These are phyloP conservation scores for Beta lomatogona DNA, from an alignment of 179 eudicot species.

Conservation along the genomic window DNA sequence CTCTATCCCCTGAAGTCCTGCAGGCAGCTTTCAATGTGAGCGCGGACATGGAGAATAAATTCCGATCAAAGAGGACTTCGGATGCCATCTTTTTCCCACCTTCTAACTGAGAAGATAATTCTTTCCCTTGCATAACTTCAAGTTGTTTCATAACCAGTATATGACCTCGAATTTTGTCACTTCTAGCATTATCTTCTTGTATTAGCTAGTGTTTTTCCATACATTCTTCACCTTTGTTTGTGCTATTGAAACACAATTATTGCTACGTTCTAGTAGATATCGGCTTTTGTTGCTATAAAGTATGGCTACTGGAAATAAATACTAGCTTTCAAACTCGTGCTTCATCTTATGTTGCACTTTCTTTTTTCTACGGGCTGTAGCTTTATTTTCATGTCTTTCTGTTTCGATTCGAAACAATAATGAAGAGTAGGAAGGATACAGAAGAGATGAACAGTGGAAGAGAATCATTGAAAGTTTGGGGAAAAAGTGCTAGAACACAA, in stretches of 20 bases:
- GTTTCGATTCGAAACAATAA: too few relatives aligned
- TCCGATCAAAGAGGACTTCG: slow-evolving; percentile 57
- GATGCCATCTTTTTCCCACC: slow-evolving; percentile 85
- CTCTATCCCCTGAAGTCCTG: slow-evolving; percentile 62
- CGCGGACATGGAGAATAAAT: slow-evolving; percentile 53
- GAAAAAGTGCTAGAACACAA: too few relatives aligned
- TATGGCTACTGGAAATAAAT: neutral
- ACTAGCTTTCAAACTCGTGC: neutral
- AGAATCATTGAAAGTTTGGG: too few relatives aligned
- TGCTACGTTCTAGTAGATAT: neutral
- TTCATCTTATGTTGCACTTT: neutral
- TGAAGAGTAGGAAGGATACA: too few relatives aligned
- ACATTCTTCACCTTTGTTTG: neutral
- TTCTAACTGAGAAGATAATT: slow-evolving; percentile 30
- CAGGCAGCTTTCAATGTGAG: slow-evolving; percentile 68
- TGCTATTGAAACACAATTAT: neutral
- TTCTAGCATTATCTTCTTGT: neutral
- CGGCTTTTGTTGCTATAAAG: neutral
- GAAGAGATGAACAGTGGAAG: too few relatives aligned
- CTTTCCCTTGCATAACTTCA: neutral
- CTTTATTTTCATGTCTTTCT: too few relatives aligned
- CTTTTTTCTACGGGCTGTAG: too few relatives aligned
- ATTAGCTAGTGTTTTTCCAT: neutral
- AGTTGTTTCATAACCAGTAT: neutral
- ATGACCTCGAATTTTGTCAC: neutral